A percentile compares a stretch with the other conserved stretches of the same genome.
phyloP scores from a whole-genome alignment of 495 filamentous ascomycete genomes.

The Oidiodendron maius region DNA sequence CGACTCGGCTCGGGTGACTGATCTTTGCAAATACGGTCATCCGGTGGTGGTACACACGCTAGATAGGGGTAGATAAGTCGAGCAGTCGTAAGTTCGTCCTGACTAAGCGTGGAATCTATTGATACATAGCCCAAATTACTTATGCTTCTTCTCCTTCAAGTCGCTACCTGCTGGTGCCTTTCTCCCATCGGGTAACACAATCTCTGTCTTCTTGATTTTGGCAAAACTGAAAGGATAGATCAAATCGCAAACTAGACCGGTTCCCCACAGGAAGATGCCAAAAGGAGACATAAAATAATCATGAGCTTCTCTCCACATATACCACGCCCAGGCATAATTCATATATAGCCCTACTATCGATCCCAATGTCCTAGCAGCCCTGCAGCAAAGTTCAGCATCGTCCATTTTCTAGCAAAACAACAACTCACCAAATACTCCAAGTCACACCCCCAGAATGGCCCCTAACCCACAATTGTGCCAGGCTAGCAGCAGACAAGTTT shows the following conservation, averaged over 20 bases:
- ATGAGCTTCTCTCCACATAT: constrained; percentile 36
- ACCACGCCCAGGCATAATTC: constrained; percentile 29
- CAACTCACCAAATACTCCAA: constrained; percentile 35
- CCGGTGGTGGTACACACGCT: too few species aligned
- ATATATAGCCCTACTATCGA: constrained; percentile 29
- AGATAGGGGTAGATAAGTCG: too few species aligned
- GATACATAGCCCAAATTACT: background rate
- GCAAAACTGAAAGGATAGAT: constrained; percentile 32
- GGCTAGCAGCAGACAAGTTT: constrained; percentile 22
- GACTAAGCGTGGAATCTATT: too few species aligned
- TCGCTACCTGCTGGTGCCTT: background rate
- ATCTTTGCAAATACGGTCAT: too few species aligned
- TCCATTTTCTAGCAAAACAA: background rate
- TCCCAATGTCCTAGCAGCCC: constrained; percentile 31
- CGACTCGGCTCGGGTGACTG: too few species aligned
- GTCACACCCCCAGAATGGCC: constrained; percentile 35
- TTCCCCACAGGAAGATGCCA: constrained; percentile 29
- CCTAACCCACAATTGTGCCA: constrained; percentile 30
- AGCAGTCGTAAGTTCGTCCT: too few species aligned
- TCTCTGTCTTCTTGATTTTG: constrained; percentile 27
- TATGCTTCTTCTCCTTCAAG: background rate
- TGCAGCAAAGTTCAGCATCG: constrained; percentile 9
- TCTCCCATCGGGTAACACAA: constrained; percentile 27
- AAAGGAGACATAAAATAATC: constrained; percentile 29
- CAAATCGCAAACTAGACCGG: constrained; percentile 28